These are phyloP conservation scores for Vigna reflexopilosa DNA, from an alignment of 306 rosid species.

Conservation along the genomic window DNA sequence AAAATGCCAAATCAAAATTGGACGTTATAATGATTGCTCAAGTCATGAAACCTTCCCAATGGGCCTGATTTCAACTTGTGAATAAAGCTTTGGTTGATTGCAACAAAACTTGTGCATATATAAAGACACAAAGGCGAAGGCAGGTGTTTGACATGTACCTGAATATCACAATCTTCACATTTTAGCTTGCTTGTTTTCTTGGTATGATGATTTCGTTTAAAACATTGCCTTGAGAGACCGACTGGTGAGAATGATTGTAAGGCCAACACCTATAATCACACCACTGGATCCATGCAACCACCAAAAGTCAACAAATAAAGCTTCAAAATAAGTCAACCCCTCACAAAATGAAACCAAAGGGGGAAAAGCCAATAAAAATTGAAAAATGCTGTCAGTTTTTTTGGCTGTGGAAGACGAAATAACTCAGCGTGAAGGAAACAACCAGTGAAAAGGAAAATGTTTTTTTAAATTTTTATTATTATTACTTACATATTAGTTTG, in stretches of 20 bases:
- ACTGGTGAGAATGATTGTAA: conserved; percentile 46
- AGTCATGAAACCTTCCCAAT: conserved; percentile 42
- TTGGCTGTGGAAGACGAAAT: conserved; percentile 20
- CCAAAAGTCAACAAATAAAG: conserved; percentile 45
- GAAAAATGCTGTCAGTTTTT: conserved; percentile 9
- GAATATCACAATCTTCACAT: conserved; percentile 33
- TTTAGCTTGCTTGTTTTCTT: conserved; percentile 53
- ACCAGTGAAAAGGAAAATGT: background rate
- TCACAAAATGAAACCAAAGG: conserved; percentile 32
- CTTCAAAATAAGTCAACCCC: conserved; percentile 44
- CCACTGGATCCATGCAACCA: conserved; percentile 50
- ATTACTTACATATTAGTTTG: too few relatives aligned
- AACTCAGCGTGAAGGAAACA: conserved; percentile 3
- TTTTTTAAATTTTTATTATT: too few relatives aligned
- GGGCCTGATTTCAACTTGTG: conserved; percentile 48
- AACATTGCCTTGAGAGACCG: conserved; percentile 21
- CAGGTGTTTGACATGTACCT: conserved; percentile 50
- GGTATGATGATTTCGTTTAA: conserved; percentile 21
- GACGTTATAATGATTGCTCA: conserved; percentile 48
- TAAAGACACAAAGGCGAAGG: conserved; percentile 38
- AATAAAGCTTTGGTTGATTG: conserved; percentile 47
- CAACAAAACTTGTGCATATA: conserved; percentile 41
- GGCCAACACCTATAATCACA: conserved; percentile 44
- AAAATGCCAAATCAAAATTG: conserved; percentile 47
- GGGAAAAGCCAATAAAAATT: conserved; percentile 16